Percentiles rank a stretch among this genome's conserved stretches.
phyloP scores from a whole-genome alignment of 1,284 basidiomycete genomes.

The Pulchroboletus neoregius region DNA sequence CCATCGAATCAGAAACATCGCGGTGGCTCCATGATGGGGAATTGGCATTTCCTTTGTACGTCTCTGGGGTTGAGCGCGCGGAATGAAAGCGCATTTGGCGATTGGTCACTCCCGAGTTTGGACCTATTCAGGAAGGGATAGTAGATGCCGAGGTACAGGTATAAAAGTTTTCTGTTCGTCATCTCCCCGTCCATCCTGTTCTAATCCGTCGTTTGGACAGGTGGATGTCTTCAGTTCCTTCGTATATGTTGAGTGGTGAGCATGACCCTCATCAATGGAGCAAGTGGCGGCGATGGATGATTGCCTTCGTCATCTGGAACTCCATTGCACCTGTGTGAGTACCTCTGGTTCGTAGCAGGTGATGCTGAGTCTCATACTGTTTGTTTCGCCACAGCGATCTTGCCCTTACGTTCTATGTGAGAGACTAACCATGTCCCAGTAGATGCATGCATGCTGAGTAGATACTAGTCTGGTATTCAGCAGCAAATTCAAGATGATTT shows the following conservation, averaged over 20 bases:
- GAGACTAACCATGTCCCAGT: background rate
- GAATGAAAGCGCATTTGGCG: slow-evolving; percentile 18
- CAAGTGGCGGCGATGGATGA: slow-evolving; percentile 29
- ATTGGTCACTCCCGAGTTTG: slow-evolving; percentile 15
- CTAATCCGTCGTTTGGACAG: background rate
- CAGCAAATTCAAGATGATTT: slow-evolving; percentile 28
- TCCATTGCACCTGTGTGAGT: slow-evolving; percentile 30
- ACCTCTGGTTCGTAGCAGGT: background rate
- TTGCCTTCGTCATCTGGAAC: slow-evolving; percentile 29
- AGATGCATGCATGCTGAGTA: slow-evolving; percentile 5
- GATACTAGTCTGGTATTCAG: slow-evolving; percentile 26
- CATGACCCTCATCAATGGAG: slow-evolving; percentile 28
- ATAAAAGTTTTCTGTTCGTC: slow-evolving; percentile 18
- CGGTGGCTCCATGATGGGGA: background rate
- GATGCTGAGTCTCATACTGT: background rate
- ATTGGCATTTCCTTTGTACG: background rate
- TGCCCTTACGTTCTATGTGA: slow-evolving; percentile 29
- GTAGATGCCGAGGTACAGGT: slow-evolving; percentile 2
- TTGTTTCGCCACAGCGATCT: slow-evolving; percentile 17
- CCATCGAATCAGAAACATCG: slow-evolving; percentile 20
- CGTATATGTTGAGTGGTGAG: slow-evolving; percentile 17
- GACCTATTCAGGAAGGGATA: background rate
- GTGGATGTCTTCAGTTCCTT: slow-evolving; percentile 21
- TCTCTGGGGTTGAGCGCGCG: background rate
- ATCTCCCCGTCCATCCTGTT: background rate